Evolutionary conservation across 2,329 filamentous ascomycete genomes (phyloP), one percentile per base, ranked within the genome.

Genomic region (Didymella pomorum): DNA sequence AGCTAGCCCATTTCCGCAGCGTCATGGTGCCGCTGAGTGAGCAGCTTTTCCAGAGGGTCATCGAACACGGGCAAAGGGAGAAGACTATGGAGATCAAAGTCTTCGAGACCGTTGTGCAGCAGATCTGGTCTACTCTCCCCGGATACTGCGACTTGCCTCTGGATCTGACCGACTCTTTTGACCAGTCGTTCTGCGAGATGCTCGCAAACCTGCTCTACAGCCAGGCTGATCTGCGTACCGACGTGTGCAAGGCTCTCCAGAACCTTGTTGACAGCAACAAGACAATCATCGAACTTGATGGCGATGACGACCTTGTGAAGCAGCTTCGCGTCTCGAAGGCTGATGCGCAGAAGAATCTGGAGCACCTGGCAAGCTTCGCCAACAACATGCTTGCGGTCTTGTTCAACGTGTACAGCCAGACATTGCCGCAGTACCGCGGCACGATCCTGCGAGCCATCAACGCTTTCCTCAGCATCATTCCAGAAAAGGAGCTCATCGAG

Each of bases 321-420:
- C 91, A 94, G 73, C 89, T 90, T 69, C 85, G 93, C 48, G 86
- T 97, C 14, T 88, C 90, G 4, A 93, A 90, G 73, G 85, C 82
- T 4, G 83, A 87, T 37, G 94, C 95, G 0, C 81, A 87, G 74
- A 88, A 89, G 77, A 97, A 97, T 72, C 80, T 98, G 37, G 81
- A 87, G n/a, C 89, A 96, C 74, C 82, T 99, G 12, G 87, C 91
- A 16, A 81, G 82, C 1, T 93, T 95, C 72, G 85, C 94, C 1
- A 89, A 89, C 60, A 98, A 98, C 70, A 86, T 99, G 79, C 86
- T 99, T 41, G 93, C 95, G 7, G 94, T 98, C 0, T 82, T 99
- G n/a, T 98, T 99, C 83, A 99, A 99, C 74, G 94, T 99, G 43
- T 99, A 99, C 80, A 97, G 91, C 64, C 91, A 97, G 77, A 99